phyloP scores from a whole-genome alignment of 768 basidiomycete genomes.

The Pulveroboletus sp. region DNA sequence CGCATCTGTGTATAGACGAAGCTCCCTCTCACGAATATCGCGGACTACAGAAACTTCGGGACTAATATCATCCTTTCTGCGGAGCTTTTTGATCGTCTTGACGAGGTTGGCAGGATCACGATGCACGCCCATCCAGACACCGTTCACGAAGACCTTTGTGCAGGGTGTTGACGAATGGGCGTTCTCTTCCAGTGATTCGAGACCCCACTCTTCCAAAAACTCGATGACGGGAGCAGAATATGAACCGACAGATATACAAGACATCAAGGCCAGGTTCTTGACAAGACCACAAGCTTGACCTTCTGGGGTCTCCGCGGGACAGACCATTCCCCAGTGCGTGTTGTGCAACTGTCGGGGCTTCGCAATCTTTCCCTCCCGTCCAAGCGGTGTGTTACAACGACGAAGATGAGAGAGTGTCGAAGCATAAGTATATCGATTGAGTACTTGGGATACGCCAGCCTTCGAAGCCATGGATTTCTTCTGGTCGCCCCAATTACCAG shows the following conservation, averaged over 20 bases:
- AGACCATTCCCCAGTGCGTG: constrained; percentile 99
- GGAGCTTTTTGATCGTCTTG: constrained; percentile 87
- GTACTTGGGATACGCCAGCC: constrained; percentile 97
- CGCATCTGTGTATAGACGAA: constrained; percentile 93
- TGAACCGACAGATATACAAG: constrained; percentile 97
- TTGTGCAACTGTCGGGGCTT: constrained; percentile 99
- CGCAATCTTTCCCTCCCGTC: constrained; percentile 98
- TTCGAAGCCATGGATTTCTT: constrained; percentile 98
- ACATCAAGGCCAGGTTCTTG: constrained; percentile 97
- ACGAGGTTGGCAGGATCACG: constrained; percentile 91
- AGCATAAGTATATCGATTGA: constrained; percentile 98
- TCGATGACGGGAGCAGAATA: constrained; percentile 95
- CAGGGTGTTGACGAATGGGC: constrained; percentile 77
- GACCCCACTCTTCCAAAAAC: constrained; percentile 97
- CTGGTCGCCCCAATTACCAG: constrained; percentile 99
- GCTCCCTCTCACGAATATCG: constrained; percentile 93
- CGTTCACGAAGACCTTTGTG: constrained; percentile 98
- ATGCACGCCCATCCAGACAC: constrained; percentile 99
- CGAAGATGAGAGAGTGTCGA: constrained; percentile 97
- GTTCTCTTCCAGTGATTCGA: constrained; percentile 93
- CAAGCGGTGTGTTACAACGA: constrained; percentile 96
- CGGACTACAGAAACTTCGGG: constrained; percentile 96
- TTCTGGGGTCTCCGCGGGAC: constrained; percentile 99
- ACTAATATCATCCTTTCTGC: constrained; percentile 92
- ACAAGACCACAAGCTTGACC: constrained; percentile 99